Conservation (phyloP, 192 early-diverging fungal genomes). For the Backusella sp. region DNA sequence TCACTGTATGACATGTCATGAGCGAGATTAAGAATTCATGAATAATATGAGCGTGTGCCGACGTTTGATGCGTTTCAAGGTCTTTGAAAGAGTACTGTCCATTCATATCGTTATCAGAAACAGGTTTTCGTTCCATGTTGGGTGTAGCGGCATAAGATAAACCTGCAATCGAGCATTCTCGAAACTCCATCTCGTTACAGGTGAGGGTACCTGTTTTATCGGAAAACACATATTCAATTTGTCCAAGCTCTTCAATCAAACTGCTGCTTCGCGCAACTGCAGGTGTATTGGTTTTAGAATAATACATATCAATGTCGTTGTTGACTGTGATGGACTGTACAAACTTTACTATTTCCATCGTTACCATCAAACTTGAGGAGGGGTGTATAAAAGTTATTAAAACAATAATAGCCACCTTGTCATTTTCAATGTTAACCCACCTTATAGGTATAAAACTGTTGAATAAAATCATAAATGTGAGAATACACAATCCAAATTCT, state of each 20-base stretch:
- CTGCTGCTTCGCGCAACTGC: conserved; percentile 85
- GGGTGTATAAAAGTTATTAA: too few species aligned
- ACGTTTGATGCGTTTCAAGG: conserved; percentile 50
- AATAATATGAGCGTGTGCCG: conserved; percentile 57
- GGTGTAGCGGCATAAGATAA: conserved; percentile 87
- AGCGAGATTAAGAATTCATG: conserved; percentile 90
- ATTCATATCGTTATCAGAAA: conserved; percentile 59
- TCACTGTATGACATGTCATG: conserved; percentile 92
- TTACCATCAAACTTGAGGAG: conserved; percentile 80
- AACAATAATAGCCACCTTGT: too few species aligned
- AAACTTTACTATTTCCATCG: conserved; percentile 97
- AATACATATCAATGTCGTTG: conserved; percentile 93
- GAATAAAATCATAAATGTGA: conserved; percentile 97
- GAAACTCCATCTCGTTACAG: conserved; percentile 62
- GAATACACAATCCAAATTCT: conserved; percentile 81
- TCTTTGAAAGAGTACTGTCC: conserved; percentile 64
- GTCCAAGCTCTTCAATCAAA: conserved; percentile 92
- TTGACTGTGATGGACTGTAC: conserved; percentile 86
- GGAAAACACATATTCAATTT: conserved; percentile 77
- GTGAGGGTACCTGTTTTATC: conserved; percentile 38
- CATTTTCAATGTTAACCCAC: conserved; percentile 30
- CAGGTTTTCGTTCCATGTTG: conserved; percentile 78
- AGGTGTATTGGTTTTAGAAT: conserved; percentile 89
- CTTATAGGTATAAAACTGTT: conserved; percentile 98
- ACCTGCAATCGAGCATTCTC: conserved; percentile 89